These are phyloP conservation scores for Brassica carinata DNA, from an alignment of 345 rosid species.

Conservation along the genomic window DNA sequence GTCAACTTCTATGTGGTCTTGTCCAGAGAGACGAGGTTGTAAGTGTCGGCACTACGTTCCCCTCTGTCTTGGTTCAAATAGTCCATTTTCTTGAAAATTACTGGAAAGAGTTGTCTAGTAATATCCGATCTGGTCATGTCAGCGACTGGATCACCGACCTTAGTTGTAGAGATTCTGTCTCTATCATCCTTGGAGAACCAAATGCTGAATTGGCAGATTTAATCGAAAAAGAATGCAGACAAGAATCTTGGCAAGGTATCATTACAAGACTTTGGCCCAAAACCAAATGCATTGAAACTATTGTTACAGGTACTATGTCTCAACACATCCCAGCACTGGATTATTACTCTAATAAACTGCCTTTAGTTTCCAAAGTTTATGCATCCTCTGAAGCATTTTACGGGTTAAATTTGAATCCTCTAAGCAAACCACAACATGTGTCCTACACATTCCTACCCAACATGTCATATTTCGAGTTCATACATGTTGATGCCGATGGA, in stretches of 20 bases:
- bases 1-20: constrained; percentile 2
- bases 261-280: neutral
- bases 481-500: neutral
- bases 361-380: neutral
- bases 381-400: neutral
- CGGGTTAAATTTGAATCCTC: neutral
- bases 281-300: neutral
- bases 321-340: neutral
- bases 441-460: constrained; percentile 2
- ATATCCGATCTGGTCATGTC: neutral
- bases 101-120: neutral
- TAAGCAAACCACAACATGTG: neutral
- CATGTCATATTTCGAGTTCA: neutral
- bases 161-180: neutral
- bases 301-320: neutral
- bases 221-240: neutral
- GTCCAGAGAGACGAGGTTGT: constrained; percentile 2
- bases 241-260: neutral
- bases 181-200: neutral
- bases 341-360: neutral
- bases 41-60: neutral
- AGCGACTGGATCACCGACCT: neutral
- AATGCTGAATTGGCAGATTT: neutral
- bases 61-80: neutral
- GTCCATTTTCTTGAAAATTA: neutral